A percentile compares a stretch with the other conserved stretches of the same genome.
phyloP scores from a whole-genome alignment of 495 filamentous ascomycete species.

The Hypoxylon intermedium region DNA sequence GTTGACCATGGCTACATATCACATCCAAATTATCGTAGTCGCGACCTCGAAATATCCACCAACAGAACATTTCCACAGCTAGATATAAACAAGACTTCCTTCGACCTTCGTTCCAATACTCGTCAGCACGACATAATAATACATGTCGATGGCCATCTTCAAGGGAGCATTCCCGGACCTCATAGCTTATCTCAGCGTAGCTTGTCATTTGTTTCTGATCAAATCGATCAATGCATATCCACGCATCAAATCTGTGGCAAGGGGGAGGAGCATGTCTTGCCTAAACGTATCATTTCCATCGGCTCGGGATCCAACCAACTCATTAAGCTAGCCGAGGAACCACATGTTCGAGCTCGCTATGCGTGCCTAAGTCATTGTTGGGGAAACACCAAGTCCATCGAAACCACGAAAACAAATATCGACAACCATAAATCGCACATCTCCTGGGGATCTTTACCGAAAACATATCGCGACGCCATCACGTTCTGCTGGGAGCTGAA shows the following conservation, averaged over 20 bases:
- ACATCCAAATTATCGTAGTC: background rate
- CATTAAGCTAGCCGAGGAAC: slow-evolving; percentile 1
- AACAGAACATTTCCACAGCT: background rate
- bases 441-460: background rate
- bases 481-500: background rate
- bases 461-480: slow-evolving; percentile 1
- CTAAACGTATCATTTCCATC: slow-evolving; percentile 1
- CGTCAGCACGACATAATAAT: background rate
- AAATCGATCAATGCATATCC: background rate
- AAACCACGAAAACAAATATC: background rate
- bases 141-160: background rate
- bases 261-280: background rate
- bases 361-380: background rate
- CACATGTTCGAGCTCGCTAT: background rate
- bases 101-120: background rate
- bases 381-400: background rate
- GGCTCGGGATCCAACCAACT: background rate
- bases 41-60: background rate
- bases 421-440: background rate
- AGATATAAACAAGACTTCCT: background rate
- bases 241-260: background rate
- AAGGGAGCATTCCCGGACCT: background rate
- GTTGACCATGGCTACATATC: background rate
- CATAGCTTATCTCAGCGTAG: background rate
- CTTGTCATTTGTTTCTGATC: background rate